phyloP scores from a whole-genome alignment of 1,284 basidiomycete species.

The Tremellales sp. region DNA sequence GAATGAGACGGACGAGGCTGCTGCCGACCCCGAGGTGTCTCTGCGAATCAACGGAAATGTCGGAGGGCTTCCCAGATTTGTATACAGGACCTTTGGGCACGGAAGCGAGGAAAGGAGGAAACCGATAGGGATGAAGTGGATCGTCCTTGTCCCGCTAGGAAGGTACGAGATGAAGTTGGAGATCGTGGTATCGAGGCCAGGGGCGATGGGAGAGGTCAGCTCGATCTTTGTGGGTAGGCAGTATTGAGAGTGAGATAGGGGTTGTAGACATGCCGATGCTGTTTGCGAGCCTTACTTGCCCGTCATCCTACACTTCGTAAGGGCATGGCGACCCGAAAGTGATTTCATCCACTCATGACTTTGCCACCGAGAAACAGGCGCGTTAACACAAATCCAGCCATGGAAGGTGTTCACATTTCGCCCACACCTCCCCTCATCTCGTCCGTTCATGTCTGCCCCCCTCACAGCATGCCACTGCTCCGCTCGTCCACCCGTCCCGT shows the following conservation, averaged over 20 bases:
- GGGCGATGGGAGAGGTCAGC: slow-evolving; percentile 30
- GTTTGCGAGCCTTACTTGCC: too few species aligned
- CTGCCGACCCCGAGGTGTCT: slow-evolving; percentile 23
- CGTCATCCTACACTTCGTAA: too few species aligned
- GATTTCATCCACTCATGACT: too few species aligned
- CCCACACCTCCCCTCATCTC: too few species aligned
- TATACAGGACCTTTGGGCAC: slow-evolving; percentile 11
- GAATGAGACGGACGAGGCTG: slow-evolving; percentile 3
- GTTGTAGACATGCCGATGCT: too few species aligned
- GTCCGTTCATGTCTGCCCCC: too few species aligned
- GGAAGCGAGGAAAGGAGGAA: slow-evolving; percentile 10
- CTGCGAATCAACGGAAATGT: slow-evolving; percentile 36
- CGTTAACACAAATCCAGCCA: too few species aligned
- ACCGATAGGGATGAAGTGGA: slow-evolving; percentile 37
- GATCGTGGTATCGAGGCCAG: slow-evolving; percentile 32
- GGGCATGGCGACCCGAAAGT: too few species aligned
- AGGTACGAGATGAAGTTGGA: slow-evolving; percentile 38
- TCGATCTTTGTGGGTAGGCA: slow-evolving; percentile 40
- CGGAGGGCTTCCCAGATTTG: slow-evolving; percentile 19
- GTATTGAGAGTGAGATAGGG: slow-evolving; percentile 17
- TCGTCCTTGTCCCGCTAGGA: slow-evolving; percentile 21
- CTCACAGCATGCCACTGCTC: slow-evolving; percentile 27
- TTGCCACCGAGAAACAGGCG: too few species aligned
- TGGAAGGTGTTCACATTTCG: too few species aligned
- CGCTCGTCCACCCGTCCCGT: slow-evolving; percentile 28